phyloP scores from a whole-genome alignment of 768 basidiomycete genomes.

The Mycena rebaudengoi region DNA sequence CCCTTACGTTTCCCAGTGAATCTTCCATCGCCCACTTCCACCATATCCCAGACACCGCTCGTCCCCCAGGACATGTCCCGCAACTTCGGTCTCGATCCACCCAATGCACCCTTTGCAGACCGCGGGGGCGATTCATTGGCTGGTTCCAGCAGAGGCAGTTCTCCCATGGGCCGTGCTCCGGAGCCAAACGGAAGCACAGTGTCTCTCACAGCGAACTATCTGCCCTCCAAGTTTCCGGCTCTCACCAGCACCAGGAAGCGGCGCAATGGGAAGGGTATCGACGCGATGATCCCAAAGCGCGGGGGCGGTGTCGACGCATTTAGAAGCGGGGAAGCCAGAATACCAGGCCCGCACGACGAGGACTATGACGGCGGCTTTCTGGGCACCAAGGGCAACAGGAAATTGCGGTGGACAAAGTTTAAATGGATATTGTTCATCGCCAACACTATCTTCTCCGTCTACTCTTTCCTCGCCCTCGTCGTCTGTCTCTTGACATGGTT shows the following conservation, averaged over 20 bases:
- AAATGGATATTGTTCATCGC: constrained; percentile 82
- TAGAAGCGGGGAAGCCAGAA: constrained; percentile 58
- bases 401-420: constrained; percentile 82
- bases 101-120: constrained; percentile 42
- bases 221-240: constrained; percentile 78
- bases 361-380: constrained; percentile 64
- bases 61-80: constrained; percentile 52
- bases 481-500: constrained; percentile 81
- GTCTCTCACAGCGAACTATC: constrained; percentile 72
- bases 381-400: constrained; percentile 44
- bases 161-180: constrained; percentile 26
- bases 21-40: constrained; percentile 52
- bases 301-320: constrained; percentile 81
- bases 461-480: constrained; percentile 68
- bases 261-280: constrained; percentile 41
- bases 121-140: constrained; percentile 25
- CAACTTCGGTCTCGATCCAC: constrained; percentile 43
- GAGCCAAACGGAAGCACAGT: constrained; percentile 31
- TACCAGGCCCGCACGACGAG: constrained; percentile 60
- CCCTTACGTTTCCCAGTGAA: constrained; percentile 19
- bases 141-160: constrained; percentile 28
- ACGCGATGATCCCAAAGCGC: constrained; percentile 57
- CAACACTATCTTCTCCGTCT: constrained; percentile 66
- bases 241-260: constrained; percentile 51
- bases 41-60: constrained; percentile 58